These are phyloP conservation scores for Solanum piurae DNA, from an alignment of 257 asterid genomes.

Conservation along the genomic window DNA sequence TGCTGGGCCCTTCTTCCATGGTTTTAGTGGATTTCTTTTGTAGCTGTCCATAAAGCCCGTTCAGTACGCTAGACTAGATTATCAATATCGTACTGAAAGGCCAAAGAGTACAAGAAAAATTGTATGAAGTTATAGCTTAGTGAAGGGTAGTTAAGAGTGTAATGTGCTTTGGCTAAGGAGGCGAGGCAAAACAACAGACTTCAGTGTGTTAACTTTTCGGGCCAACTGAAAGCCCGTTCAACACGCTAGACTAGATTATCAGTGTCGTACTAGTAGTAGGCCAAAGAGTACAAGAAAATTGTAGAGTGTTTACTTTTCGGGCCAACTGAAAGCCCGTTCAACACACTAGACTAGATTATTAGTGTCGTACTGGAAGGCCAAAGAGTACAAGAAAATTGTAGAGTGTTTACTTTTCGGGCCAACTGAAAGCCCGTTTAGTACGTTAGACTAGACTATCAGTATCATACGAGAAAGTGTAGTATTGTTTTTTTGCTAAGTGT, in stretches of 20 bases:
- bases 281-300: too few species aligned
- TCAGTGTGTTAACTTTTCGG: not conserved
- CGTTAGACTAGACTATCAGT: not conserved
- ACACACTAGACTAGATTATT: not conserved
- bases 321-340: not conserved
- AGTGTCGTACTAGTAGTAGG: not conserved
- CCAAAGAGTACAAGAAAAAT: too few species aligned
- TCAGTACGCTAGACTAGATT: not conserved
- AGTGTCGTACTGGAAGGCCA: not conserved
- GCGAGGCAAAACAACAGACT: too few species aligned
- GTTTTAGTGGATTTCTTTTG: slow-evolving; percentile 64
- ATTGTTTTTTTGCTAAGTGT: not conserved
- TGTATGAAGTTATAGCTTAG: too few species aligned
- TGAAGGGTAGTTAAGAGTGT: too few species aligned
- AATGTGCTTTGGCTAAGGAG: too few species aligned
- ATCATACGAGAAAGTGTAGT: not conserved
- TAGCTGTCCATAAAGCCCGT: slow-evolving; percentile 44
- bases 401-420: not conserved
- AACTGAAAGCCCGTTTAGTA: not conserved
- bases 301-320: too few species aligned
- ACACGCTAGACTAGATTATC: not conserved
- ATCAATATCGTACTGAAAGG: not conserved
- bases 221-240: not conserved
- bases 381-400: not conserved
- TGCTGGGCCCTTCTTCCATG: slow-evolving; percentile 98